Base-by-base conservation (phyloP, 1,139 yeast genomes). In the Magnusiomyces suaveolens region DNA sequence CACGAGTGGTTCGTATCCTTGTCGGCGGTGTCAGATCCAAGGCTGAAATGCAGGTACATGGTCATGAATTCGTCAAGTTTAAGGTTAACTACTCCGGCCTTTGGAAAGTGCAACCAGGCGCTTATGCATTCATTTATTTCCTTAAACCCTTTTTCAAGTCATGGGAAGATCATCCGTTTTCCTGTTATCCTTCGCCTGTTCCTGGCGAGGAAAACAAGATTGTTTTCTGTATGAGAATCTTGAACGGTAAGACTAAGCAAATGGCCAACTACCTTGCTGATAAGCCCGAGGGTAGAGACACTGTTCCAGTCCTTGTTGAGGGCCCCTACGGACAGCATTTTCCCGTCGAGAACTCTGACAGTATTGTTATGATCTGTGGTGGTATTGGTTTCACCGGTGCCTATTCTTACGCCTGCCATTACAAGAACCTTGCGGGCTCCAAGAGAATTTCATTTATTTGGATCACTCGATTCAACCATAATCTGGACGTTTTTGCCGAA, bases 371-470 rank as follows among this genome's bases (percentile, higher is more conserved):
- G 53, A 60, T 83, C 53, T 78, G 80, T 1, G 83, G 86, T 59
- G 87, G 88, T 54, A 83, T 81, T 59, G 92, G 90, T 63, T 72
- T 84, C 54, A 82, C 90, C 1, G 80, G 82, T 8, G 59, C 57
- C 21, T 61, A 66, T 66, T 56, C 66, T n/a, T 59, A 63, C 47
- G 62, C 63, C 12, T 59, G 61, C 49, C 53, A 55, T 33, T 50
- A 62, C 33, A 47, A 54, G 43, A n/a, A 55, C 48, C 39, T 14
- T 6, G 41, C 26, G 2, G 54, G 51, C 1, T 50, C 46, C 21
- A 74, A 78, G 52, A 57, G 60, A 8, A 60, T 79, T 47, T 72
- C 73, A 52, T 68, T 82, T 53, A 58, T 72, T 38, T 82, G 87
- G 87, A 73, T 78, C 2, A 69, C 79, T 1, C 71, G 79, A 56